Base-by-base conservation (phyloP, 2,329 filamentous ascomycete genomes). In the Apiospora hydei region DNA sequence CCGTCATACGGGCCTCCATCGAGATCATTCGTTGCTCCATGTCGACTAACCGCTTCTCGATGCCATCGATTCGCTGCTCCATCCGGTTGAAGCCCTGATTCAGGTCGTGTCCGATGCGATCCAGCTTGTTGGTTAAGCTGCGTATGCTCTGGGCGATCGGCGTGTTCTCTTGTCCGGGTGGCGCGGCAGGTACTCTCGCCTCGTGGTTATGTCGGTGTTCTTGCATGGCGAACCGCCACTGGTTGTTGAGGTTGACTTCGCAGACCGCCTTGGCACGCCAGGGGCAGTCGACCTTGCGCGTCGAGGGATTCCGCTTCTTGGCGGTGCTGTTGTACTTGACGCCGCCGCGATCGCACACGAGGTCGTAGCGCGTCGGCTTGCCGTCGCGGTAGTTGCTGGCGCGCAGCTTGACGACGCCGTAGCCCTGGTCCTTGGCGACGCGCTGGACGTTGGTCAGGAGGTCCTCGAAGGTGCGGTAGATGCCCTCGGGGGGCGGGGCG, bases 241-340 rank as follows among this genome's bases (percentile, higher is more conserved):
- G 88, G 73, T 90, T 89, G 57, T 86, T 86, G 14, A 91, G 83
- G 78, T 90, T 88, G 8, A 91, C 89, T 77, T 91, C 89, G 74
- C 89, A 91, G 30, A 91, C 89, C 34, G 89, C 89, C 82, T 91
- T 91, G 71, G 89, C 89, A 70, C 88, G 87, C 83, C 89, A 91
- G 14, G 89, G 89, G 71, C 89, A 91, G 78, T 91, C 89, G 71
- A 91, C 88, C 81, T 91, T 91, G 78, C 89, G 88, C 61, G 89
- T 91, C 70, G 88, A 90, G 1, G 89, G 89, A 76, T 89, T 90
- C 71, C 89, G 87, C 82, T 90, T 91, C 84, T 90, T 90, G 10
- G 89, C 89, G 1, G 89, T 91, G 80, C 88, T 90, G 82, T 84
- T 89, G 81, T 91, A 91, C 81, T 90, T 91, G 78, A 91, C 89